phyloP scores from a whole-genome alignment of 1,139 yeast genomes.

The Pichia norvegensis region DNA sequence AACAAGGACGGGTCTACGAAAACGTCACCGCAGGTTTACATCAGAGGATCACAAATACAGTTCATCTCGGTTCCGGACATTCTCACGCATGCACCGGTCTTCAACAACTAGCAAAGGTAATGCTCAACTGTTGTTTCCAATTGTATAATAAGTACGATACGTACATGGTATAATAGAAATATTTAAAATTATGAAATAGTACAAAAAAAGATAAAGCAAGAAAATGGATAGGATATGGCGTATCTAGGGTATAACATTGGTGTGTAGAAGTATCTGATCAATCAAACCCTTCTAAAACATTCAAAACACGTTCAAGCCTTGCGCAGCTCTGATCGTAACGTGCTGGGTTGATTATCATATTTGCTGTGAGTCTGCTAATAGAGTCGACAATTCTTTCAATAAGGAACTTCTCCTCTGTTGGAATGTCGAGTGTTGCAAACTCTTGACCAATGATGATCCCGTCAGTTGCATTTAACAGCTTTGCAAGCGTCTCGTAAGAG shows the following conservation, averaged over 20 bases:
- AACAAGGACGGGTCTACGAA: conserved; percentile 67
- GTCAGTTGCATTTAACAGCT: conserved; percentile 54
- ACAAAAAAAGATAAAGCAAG: not conserved
- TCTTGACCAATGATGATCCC: conserved; percentile 62
- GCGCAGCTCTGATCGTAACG: conserved; percentile 75
- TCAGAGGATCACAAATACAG: conserved; percentile 85
- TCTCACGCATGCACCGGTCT: conserved; percentile 79
- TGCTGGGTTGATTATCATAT: conserved; percentile 77
- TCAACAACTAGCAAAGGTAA: conserved; percentile 21
- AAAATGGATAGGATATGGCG: not conserved
- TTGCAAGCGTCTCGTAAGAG: conserved; percentile 50
- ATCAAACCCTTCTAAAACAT: conserved; percentile 75
- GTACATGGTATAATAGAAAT: conserved; percentile 42
- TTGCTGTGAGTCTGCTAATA: conserved; percentile 75
- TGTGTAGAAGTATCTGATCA: conserved; percentile 2
- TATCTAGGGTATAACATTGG: not conserved
- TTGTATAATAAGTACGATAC: not conserved
- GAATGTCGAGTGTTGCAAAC: conserved; percentile 65
- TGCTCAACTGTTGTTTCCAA: conserved; percentile 34
- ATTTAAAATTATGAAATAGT: conserved; percentile 15
- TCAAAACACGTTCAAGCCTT: conserved; percentile 69
- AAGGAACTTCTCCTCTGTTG: conserved; percentile 67
- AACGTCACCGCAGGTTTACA: conserved; percentile 77
- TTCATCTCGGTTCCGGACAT: conserved; percentile 85
- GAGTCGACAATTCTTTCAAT: conserved; percentile 83